Conservation (phyloP, 2,329 filamentous ascomycete species). For the Trichophyton mentagrophytes region DNA sequence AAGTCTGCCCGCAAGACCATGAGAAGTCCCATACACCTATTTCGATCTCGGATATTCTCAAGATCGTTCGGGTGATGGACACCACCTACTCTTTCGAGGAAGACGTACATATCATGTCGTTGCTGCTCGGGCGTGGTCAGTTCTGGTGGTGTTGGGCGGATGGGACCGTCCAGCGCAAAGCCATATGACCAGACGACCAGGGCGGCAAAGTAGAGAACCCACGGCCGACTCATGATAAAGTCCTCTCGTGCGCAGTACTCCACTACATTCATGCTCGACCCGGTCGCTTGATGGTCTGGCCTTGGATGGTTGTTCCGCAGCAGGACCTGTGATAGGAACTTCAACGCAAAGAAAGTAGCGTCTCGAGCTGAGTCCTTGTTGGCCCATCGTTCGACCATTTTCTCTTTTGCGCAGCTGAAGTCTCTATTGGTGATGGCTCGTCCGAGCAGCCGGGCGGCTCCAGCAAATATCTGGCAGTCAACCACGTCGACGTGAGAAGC, state of each 20-base stretch:
- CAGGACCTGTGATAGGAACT: conserved; percentile 76
- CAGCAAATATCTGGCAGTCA: conserved; percentile 93
- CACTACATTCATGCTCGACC: conserved; percentile 25
- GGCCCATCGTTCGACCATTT: conserved; percentile 84
- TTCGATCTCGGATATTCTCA: conserved; percentile 59
- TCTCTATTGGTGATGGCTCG: conserved; percentile 73
- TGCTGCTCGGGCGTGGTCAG: conserved; percentile 53
- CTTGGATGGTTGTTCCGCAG: conserved; percentile 37
- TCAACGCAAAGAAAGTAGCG: conserved; percentile 81
- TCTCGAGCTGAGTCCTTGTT: conserved; percentile 77
- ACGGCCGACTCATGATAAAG: conserved; percentile 77
- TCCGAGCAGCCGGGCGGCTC: conserved; percentile 71
- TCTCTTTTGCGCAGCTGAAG: conserved; percentile 61
- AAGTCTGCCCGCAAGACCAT: conserved; percentile 74
- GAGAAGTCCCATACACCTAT: conserved; percentile 68
- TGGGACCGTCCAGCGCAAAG: conserved; percentile 73
- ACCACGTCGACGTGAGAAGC: conserved; percentile 94
- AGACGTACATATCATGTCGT: conserved; percentile 65
- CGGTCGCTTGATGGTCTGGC: conserved; percentile 13
- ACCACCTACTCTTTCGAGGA: conserved; percentile 58
- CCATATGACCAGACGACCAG: conserved; percentile 94
- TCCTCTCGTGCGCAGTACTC: conserved; percentile 77
- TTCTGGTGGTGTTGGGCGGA: conserved; percentile 31
- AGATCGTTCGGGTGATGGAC: conserved; percentile 67
- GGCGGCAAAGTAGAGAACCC: conserved; percentile 88